Percentiles rank a stretch among this genome's conserved stretches.
phyloP scores from a whole-genome alignment of 1,139 yeast species.

The Scheffersomyces titani region DNA sequence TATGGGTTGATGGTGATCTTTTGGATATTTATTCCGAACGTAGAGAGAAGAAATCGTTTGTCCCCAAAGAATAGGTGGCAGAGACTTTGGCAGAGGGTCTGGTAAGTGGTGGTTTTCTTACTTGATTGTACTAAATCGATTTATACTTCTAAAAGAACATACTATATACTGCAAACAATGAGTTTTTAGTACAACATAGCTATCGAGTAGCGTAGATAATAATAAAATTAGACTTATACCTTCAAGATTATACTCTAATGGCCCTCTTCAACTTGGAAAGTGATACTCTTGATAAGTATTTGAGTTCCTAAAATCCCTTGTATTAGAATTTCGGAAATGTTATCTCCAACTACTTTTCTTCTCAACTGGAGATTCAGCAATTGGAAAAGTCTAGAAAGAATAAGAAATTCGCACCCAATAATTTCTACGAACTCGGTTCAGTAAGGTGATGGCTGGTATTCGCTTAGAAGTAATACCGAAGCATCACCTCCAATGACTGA shows the following conservation, averaged over 20 bases:
- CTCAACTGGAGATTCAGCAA: neutral
- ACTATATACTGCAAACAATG: too few relatives aligned
- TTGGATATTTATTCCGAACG: slow-evolving; percentile 49
- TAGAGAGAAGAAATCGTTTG: slow-evolving; percentile 1
- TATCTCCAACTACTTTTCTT: neutral
- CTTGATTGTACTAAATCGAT: too few relatives aligned
- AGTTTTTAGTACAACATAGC: too few relatives aligned
- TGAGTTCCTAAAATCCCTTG: too few relatives aligned
- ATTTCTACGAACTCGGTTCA: neutral
- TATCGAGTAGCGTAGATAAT: too few relatives aligned
- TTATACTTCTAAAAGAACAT: too few relatives aligned
- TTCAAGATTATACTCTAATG: too few relatives aligned
- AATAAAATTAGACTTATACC: too few relatives aligned
- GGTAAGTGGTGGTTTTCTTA: slow-evolving; percentile 6
- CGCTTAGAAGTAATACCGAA: neutral
- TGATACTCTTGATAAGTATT: too few relatives aligned
- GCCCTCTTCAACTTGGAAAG: too few relatives aligned
- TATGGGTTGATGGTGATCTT: slow-evolving; percentile 32
- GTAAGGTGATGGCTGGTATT: neutral
- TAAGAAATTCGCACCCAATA: neutral
- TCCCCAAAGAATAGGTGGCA: slow-evolving; percentile 1
- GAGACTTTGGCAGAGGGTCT: slow-evolving; percentile 12
- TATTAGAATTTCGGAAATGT: neutral
- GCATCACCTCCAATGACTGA: neutral
- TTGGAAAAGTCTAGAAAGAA: neutral